A percentile compares a stretch with the other conserved stretches of the same genome.
phyloP scores from a whole-genome alignment of 768 basidiomycete species.

The Tricholoma sp. region DNA sequence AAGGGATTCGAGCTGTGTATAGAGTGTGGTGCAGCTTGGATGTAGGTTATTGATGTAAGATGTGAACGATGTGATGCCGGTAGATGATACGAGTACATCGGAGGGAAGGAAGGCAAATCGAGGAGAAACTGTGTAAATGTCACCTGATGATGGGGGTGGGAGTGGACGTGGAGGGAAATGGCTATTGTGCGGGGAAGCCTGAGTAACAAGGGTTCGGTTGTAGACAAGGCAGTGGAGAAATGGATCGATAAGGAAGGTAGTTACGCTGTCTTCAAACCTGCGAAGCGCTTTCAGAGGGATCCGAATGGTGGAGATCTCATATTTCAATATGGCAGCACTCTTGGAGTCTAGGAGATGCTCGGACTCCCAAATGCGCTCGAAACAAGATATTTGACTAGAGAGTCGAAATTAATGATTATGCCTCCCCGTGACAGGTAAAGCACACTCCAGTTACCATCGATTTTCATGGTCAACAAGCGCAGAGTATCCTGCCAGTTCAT shows the following conservation, averaged over 20 bases:
- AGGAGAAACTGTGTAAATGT: conserved; percentile 36
- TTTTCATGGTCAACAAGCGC: conserved; percentile 32
- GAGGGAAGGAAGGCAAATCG: conserved; percentile 41
- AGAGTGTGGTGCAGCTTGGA: conserved; percentile 25
- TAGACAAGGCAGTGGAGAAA: conserved; percentile 35
- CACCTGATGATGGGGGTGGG: conserved; percentile 23
- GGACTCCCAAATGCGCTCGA: conserved; percentile 51
- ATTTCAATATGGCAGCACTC: conserved; percentile 13
- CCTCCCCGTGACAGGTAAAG: not conserved
- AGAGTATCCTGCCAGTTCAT: conserved; percentile 44
- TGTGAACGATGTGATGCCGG: conserved; percentile 26
- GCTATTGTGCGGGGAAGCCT: conserved; percentile 18
- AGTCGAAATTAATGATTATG: not conserved
- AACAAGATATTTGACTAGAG: conserved; percentile 49
- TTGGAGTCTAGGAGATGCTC: conserved; percentile 18
- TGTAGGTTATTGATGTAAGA: conserved; percentile 55
- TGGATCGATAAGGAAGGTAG: conserved; percentile 34
- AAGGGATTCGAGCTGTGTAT: conserved; percentile 26
- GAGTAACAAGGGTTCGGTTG: conserved; percentile 32
- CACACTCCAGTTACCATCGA: conserved; percentile 28
- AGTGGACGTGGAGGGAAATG: conserved; percentile 18
- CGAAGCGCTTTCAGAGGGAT: conserved; percentile 1
- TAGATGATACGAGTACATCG: conserved; percentile 30
- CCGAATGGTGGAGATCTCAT: conserved; percentile 19
- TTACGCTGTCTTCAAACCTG: conserved; percentile 16